phyloP scores from a whole-genome alignment of 2,329 filamentous ascomycete species.

The Lachnellula cervina region DNA sequence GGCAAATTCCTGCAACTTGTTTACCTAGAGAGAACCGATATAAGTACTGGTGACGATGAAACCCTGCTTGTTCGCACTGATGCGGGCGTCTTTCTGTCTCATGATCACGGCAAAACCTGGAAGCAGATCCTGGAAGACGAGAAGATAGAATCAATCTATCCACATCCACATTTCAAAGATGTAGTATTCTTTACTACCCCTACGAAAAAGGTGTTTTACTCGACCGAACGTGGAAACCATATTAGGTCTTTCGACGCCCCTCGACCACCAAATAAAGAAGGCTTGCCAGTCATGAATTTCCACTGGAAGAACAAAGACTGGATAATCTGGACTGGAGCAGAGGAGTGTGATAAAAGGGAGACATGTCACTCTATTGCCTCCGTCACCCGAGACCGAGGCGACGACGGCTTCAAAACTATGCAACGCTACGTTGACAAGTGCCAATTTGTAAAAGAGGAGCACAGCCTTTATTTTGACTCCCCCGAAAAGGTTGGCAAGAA shows the following conservation, averaged over 20 bases:
- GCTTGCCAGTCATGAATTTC: constrained; percentile 62
- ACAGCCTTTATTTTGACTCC: constrained; percentile 38
- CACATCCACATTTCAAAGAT: constrained; percentile 78
- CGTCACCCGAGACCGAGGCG: constrained; percentile 72
- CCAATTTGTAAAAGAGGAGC: constrained; percentile 71
- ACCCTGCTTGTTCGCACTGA: constrained; percentile 54
- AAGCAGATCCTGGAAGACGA: constrained; percentile 63
- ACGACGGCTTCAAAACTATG: constrained; percentile 70
- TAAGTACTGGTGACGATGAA: constrained; percentile 64
- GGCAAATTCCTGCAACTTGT: constrained; percentile 46
- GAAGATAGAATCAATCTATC: constrained; percentile 64
- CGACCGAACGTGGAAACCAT: constrained; percentile 68
- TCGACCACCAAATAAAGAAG: constrained; percentile 40
- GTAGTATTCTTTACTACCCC: constrained; percentile 80
- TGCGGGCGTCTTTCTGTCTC: constrained; percentile 60
- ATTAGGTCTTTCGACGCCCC: constrained; percentile 72
- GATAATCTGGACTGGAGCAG: constrained; percentile 80
- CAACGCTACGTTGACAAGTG: constrained; percentile 73
- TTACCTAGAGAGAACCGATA: constrained; percentile 75
- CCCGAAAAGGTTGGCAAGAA: constrained; percentile 35
- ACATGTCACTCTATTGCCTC: constrained; percentile 70
- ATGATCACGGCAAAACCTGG: constrained; percentile 89
- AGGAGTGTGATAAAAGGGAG: constrained; percentile 57
- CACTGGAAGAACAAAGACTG: constrained; percentile 83
- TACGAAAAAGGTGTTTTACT: constrained; percentile 66